Evolutionary conservation across 2,329 filamentous ascomycete genomes (phyloP), one percentile per base, ranked within the genome.

Genomic region (Fusarium sp.): DNA sequence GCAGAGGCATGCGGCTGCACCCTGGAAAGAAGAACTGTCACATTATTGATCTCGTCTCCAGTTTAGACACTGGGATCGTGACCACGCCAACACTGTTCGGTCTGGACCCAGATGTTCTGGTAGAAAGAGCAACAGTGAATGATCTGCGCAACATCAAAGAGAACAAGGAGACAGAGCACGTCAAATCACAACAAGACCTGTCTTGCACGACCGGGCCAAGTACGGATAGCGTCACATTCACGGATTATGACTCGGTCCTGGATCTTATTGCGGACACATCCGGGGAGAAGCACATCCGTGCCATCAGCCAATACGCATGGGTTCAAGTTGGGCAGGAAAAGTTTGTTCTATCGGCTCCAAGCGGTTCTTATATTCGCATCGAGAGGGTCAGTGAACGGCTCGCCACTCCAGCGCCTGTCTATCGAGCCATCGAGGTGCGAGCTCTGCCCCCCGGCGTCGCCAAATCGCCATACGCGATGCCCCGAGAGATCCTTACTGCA

Each of bases 11-110:
- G 86, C 87, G 95, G 37, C 78, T 97, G 35, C 84, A 92, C 72
- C 81, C 88, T 1, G 90, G 85, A 11, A 99, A 99, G 75, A 79
- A 88, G 35, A 86, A 98, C 71, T 99, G 95, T 67, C 95, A 98
- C 73, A 82, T 99, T 57, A 96, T 99, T 70, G 95, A 99, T 75
- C 93, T 99, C 87, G 95, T 98, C 1, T 90, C 93, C 0, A 92
- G 88, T 33, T 79, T 98, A 19, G 87, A 88, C 47, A 90, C 88
- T 0, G 95, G 95, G 5, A 91, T 99, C 47, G 85, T 97, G 3
- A 96, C 93, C 0, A 93, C 92, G 0, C 94, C 95, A 1, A 97
- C 95, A 0, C 80, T 99, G 2, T 97, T 98, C 68, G 95, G 95
- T 1, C 85, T 99, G 8, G 91, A 98, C 72, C 94, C 95, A 1